Percentiles rank a stretch among this genome's conserved stretches.
phyloP scores from a whole-genome alignment of 108 stramenopile genomes.

The Skeletonema potamos region DNA sequence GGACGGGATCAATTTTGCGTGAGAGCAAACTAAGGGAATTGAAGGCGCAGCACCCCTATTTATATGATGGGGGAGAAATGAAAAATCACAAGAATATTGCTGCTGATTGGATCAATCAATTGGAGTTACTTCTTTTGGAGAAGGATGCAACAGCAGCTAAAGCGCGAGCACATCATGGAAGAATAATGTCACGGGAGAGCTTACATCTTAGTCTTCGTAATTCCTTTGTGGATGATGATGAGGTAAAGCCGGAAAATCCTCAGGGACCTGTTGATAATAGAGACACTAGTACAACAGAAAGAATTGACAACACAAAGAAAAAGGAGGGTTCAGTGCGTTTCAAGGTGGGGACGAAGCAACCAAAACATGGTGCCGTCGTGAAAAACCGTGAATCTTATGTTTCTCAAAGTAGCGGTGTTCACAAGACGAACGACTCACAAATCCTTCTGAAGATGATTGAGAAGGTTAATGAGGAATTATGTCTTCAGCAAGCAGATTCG shows the following conservation, averaged over 20 bases:
- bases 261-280: constrained; percentile 3
- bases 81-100: constrained; percentile 15
- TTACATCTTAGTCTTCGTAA: background rate
- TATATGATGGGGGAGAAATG: constrained; percentile 44
- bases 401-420: background rate
- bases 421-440: constrained; percentile 22
- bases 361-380: background rate
- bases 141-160: background rate
- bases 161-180: no score
- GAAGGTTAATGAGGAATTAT: constrained; percentile 19
- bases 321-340: background rate
- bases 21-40: constrained; percentile 53
- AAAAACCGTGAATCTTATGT: background rate
- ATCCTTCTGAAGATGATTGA: constrained; percentile 12
- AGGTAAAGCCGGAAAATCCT: constrained; percentile 3
- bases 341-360: background rate
- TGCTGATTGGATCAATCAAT: constrained; percentile 24
- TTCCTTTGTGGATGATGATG: background rate
- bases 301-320: background rate
- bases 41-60: constrained; percentile 33
- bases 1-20: constrained; percentile 50
- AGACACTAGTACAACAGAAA: background rate
- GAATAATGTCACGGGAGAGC: background rate
- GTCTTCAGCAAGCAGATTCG: constrained; percentile 23
- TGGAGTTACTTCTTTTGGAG: constrained; percentile 3